Evolutionary conservation across 306 rosid species (phyloP).

Genomic region (Corylus avellana): DNA sequence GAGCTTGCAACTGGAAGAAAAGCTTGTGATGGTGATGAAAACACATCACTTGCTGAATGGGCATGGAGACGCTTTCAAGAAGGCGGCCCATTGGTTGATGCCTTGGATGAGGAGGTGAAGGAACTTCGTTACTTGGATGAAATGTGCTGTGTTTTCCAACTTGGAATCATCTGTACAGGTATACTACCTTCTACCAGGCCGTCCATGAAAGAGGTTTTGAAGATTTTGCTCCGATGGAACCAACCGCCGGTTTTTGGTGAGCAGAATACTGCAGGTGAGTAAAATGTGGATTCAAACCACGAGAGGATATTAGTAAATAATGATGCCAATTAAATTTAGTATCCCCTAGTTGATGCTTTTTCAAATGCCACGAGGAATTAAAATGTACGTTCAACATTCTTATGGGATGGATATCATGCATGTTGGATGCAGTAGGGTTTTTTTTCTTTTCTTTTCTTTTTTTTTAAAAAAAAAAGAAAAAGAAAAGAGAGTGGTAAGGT

Average conservation of each 20-base stretch:
- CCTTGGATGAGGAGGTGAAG: constrained; percentile 57
- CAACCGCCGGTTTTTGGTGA: constrained; percentile 20
- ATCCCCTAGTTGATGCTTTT: no score
- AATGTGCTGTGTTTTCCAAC: constrained; percentile 59
- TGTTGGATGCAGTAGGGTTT: no score
- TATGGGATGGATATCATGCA: no score
- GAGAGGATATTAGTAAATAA: no score
- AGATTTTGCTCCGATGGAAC: constrained; percentile 35
- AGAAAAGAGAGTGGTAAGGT: no score
- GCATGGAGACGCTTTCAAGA: constrained; percentile 43
- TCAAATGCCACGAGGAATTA: no score
- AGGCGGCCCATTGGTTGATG: constrained; percentile 43
- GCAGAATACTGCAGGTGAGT: constrained; percentile 1
- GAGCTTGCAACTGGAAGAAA: no score
- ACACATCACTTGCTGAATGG: constrained; percentile 76
- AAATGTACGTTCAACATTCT: no score
- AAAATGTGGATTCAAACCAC: no score
- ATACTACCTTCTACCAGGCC: constrained; percentile 56
- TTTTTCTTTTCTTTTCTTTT: no score
- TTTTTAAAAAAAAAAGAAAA: no score
- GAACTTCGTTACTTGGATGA: constrained; percentile 46
- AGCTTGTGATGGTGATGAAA: constrained; percentile 41
- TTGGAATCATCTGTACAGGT: constrained; percentile 65
- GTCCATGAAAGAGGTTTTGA: constrained; percentile 66
- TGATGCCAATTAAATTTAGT: no score